Percentiles rank a stretch among this genome's conserved stretches.
These are phyloP conservation scores for Annulohypoxylon maeteangense DNA, from an alignment of 495 filamentous ascomycete genomes.

Conservation along the genomic window DNA sequence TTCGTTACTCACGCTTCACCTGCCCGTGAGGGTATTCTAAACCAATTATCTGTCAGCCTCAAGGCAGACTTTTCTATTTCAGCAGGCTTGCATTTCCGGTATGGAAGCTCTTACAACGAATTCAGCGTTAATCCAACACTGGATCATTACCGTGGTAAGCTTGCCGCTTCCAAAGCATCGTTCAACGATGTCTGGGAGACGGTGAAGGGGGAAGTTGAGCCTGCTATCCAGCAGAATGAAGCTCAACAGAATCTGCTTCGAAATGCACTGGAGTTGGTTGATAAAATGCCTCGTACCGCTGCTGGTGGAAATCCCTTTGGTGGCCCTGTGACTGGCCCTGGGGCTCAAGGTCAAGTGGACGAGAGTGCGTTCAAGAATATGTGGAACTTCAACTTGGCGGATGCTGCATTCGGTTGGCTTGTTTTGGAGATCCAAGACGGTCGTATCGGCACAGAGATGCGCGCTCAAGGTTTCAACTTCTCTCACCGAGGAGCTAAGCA, in stretches of 20 bases:
- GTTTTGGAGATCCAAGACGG: constrained; percentile 94
- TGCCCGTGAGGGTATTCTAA: constrained; percentile 94
- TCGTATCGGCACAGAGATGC: constrained; percentile 97
- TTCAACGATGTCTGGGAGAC: constrained; percentile 99
- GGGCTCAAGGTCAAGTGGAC: constrained; percentile 86
- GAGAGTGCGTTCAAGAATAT: constrained; percentile 99
- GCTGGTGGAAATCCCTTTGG: constrained; percentile 98
- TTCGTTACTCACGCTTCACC: constrained; percentile 98
- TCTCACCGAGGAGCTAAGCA: constrained; percentile 82
- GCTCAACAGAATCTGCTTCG: constrained; percentile 89
- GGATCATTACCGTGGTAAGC: constrained; percentile 98
- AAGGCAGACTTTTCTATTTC: constrained; percentile 99
- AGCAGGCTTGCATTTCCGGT: constrained; percentile 97
- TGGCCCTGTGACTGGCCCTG: constrained; percentile 77
- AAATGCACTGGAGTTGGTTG: constrained; percentile 88
- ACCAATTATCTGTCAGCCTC: constrained; percentile 96
- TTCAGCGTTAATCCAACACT: constrained; percentile 98
- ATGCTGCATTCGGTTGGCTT: constrained; percentile 96
- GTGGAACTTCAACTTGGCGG: constrained; percentile 99
- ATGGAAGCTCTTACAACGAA: constrained; percentile 99
- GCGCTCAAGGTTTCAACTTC: constrained; percentile 99
- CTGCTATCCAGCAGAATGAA: constrained; percentile 90
- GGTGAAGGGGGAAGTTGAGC: constrained; percentile 92
- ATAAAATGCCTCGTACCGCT: constrained; percentile 94
- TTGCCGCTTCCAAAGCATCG: constrained; percentile 97